Percentiles rank a stretch among this genome's conserved stretches.
phyloP scores from a whole-genome alignment of 371 early-diverging fungal species.

The Mucor mucedo region DNA sequence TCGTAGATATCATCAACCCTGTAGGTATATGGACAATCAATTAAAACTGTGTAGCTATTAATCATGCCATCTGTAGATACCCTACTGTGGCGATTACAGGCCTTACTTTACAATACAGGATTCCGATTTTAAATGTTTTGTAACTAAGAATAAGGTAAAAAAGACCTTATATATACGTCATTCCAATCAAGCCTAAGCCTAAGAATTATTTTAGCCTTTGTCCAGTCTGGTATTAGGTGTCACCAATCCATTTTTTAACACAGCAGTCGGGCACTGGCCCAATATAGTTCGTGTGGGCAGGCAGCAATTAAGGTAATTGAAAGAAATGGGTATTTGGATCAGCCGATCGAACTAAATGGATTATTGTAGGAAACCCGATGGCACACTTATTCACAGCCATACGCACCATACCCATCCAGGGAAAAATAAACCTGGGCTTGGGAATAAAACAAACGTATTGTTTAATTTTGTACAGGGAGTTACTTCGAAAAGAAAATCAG shows the following conservation, averaged over 20 bases:
- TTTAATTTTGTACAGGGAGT: conserved; percentile 70
- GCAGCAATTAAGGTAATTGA: conserved; percentile 53
- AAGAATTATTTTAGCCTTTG: conserved; percentile 60
- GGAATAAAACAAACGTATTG: conserved; percentile 43
- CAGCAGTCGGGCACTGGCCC: conserved; percentile 93
- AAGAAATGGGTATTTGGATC: neutral
- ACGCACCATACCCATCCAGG: conserved; percentile 28
- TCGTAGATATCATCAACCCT: conserved; percentile 94
- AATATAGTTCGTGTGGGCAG: conserved; percentile 80
- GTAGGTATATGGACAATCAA: conserved; percentile 50
- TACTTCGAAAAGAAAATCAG: conserved; percentile 81
- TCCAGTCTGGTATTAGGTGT: conserved; percentile 89
- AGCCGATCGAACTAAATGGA: neutral
- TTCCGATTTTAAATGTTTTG: conserved; percentile 82
- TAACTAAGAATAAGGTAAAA: conserved; percentile 64
- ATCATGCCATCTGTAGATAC: conserved; percentile 56
- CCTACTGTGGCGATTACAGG: conserved; percentile 94
- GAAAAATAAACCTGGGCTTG: conserved; percentile 32
- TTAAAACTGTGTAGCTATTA: neutral
- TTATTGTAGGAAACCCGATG: conserved; percentile 53
- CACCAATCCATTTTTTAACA: conserved; percentile 93
- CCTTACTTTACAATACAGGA: conserved; percentile 98
- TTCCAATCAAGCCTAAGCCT: neutral
- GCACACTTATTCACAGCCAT: conserved; percentile 42
- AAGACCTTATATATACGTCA: neutral